phyloP scores from a whole-genome alignment of 345 rosid genomes.

The Turritis glabra region DNA sequence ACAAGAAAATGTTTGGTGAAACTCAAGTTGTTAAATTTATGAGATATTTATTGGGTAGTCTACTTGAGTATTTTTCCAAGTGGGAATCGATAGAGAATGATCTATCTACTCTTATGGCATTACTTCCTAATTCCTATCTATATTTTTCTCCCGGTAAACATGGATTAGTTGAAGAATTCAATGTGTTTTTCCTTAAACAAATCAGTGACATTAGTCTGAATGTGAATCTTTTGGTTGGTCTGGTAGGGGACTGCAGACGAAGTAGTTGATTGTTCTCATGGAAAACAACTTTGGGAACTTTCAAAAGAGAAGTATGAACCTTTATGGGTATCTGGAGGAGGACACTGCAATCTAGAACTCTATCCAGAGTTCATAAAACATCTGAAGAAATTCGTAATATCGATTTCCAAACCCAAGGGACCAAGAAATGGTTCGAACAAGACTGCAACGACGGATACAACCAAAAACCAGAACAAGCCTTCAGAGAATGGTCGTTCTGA shows the following conservation, averaged over 20 bases:
- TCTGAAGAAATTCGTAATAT: slow-evolving; percentile 75
- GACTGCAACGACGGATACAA: slow-evolving; percentile 35
- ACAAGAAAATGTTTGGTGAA: too few species aligned
- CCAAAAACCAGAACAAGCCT: slow-evolving; percentile 51
- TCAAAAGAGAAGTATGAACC: slow-evolving; percentile 87
- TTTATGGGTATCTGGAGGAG: slow-evolving; percentile 88
- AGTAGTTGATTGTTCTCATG: slow-evolving; percentile 92
- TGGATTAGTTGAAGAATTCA: neutral
- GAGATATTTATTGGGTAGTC: neutral
- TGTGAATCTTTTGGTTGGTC: neutral
- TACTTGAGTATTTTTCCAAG: neutral
- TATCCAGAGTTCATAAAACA: slow-evolving; percentile 89
- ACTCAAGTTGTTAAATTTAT: too few species aligned
- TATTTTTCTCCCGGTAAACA: neutral
- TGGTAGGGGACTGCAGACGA: slow-evolving; percentile 91
- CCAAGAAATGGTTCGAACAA: slow-evolving; percentile 45
- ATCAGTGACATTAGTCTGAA: neutral
- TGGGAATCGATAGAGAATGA: neutral
- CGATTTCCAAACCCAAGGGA: slow-evolving; percentile 62
- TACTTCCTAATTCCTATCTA: neutral
- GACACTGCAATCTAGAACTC: slow-evolving; percentile 94
- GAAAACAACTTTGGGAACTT: slow-evolving; percentile 87
- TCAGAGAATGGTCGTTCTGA: slow-evolving; percentile 62
- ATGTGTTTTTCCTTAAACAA: neutral
- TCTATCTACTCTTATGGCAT: neutral